Evolutionary conservation across 768 basidiomycete species (phyloP), one percentile per base, ranked within the genome.

Genomic region (Boletus sp.): DNA sequence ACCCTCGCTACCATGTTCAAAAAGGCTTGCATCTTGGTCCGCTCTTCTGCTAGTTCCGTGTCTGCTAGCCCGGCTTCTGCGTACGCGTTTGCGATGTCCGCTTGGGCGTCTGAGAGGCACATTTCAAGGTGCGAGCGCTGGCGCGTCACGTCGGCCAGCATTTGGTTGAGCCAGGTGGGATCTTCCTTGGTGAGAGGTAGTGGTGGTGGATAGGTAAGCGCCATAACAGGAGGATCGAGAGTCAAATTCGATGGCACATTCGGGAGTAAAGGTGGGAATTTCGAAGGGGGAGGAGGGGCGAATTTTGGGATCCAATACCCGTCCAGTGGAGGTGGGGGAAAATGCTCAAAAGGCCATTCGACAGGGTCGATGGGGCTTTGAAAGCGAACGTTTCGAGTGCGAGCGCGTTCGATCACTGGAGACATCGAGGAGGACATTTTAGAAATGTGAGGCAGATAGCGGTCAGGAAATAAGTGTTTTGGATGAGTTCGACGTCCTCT

Each of bases 171-270:
- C 71, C 71, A 72, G 8, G 45, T 56, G 7, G 70, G 63, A 41
- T 73, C 70, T n/a, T 60, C n/a, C 20, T 52, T 45, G 20, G 49
- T 33, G 52, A 73, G 63, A 8, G 70, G 70, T 1, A 35, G 49
- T n/a, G 49, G 58, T 28, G 72, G 71, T 14, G 71, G 71, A 47
- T 69, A 73, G 18, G 59, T 55, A 8, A 72, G 15, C 0, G 48
- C 14, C 60, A 71, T 73, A 46, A 70, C 30, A n/a, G 71, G 71
- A 29, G 71, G 66, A n/a, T 59, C 33, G 33, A 70, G 59, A 2
- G 55, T 47, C 18, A 56, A 5, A 7, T 41, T 40, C 1, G 56
- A 56, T 2, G 63, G 63, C 0, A 54, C 56, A 15, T 41, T 4
- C 12, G 64, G 37, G 32, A 64, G 37, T 5, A 30, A 50, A 24